Evolutionary conservation across 345 rosid species (phyloP), one percentile per base, ranked within the genome.

Genomic region (Brassica nigra): DNA sequence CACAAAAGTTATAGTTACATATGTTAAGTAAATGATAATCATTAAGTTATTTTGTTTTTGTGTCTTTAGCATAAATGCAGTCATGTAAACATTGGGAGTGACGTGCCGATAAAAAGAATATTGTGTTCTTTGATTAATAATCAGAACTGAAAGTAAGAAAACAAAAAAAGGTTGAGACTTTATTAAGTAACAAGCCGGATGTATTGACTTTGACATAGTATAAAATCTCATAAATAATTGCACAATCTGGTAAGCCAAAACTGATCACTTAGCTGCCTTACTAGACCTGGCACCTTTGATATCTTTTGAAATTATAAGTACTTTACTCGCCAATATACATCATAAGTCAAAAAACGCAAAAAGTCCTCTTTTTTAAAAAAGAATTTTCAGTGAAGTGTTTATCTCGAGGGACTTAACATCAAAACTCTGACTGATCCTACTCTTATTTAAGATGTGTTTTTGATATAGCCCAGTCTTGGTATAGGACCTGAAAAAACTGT

Each of bases 221-320:
- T 44, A 93, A 42, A 49, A 95, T 80, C 37, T 82, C 74, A 70
- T 87, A 86, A 27, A 91, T 89, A 63, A 90, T 81, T 83, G 83
- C 86, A 83, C 89, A 93, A 75, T 97, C 92, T 1, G 97, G 99
- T 73, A 95, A 87, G 29, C 98, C 98, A n/a, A 87, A 71, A 79
- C 90, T 88, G 55, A 95, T 81, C 74, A 93, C 93, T 39, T 69
- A 79, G 65, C 95, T 84, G 58, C 91, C 87, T 37, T 86, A 10
- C 75, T 84, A 18, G 91, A 87, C 77, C 85, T 93, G 12, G 92
- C 92, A 49, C 90, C 93, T 80, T 89, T 92, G 11, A 91, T 87
- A 86, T 95, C 99, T 85, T 87, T 82, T 18, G 76, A 81, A 7
- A 91, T 89, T 83, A 93, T 90, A 63, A 91, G 77, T 31, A 97